These are phyloP conservation scores for Plasmodium knowlesi DNA, from an alignment of 169 alveolate genomes.

Conservation along the genomic window DNA sequence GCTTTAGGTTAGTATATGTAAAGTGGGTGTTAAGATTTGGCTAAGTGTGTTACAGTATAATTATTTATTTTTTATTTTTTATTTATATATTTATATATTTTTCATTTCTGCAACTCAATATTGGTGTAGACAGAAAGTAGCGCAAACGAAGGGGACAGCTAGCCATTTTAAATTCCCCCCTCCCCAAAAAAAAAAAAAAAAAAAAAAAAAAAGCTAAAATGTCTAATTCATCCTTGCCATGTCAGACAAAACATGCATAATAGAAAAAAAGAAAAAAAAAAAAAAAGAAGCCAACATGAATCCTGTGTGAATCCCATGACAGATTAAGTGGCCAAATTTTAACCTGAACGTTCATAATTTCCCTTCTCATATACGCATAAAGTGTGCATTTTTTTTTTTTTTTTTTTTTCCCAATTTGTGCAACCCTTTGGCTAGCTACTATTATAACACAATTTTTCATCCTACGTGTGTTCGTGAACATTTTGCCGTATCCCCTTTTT, in stretches of 20 bases:
- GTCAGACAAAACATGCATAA: slow-evolving; percentile 14
- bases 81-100: neutral
- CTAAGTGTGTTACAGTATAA: neutral
- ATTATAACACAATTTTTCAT: neutral
- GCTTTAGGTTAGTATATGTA: neutral
- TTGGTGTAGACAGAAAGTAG: neutral
- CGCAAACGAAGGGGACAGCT: neutral
- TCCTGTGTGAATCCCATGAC: neutral
- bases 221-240: neutral
- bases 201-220: neutral
- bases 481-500: neutral
- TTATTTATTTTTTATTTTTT: neutral
- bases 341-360: slow-evolving; percentile 33
- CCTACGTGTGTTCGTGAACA: neutral
- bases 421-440: neutral
- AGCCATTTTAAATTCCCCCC: neutral
- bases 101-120: neutral
- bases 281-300: neutral
- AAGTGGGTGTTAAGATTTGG: neutral
- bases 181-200: neutral
- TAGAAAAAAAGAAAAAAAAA: neutral
- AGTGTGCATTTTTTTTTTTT: slow-evolving; percentile 8
- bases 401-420: neutral
- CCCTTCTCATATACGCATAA: neutral
- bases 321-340: neutral